These are phyloP conservation scores for Populus davidiana DNA, from an alignment of 345 rosid genomes.

Conservation along the genomic window DNA sequence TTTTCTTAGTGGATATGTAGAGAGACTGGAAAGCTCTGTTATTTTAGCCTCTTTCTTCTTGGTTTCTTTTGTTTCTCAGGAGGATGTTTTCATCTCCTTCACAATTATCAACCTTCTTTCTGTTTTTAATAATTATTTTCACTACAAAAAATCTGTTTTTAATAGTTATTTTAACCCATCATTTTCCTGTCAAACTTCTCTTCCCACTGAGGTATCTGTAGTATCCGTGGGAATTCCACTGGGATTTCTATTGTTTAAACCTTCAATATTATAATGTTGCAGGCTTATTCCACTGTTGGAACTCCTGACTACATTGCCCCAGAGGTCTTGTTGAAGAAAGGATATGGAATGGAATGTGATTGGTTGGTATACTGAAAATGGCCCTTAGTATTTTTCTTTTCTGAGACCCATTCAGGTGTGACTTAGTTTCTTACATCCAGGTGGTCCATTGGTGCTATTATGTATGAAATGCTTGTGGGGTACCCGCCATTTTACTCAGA, in stretches of 20 bases:
- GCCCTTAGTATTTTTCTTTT: background rate
- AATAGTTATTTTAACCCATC: background rate
- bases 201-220: background rate
- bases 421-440: slow-evolving; percentile 35
- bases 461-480: slow-evolving; percentile 99
- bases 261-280: slow-evolving; percentile 17
- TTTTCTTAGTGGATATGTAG: background rate
- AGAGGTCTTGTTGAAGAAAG: slow-evolving; percentile 37
- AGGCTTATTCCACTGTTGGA: slow-evolving; percentile 30
- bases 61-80: background rate
- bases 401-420: slow-evolving; percentile 6
- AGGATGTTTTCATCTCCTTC: background rate
- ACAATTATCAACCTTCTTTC: background rate
- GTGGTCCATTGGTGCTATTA: slow-evolving; percentile 99
- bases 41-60: background rate
- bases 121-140: background rate
- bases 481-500: slow-evolving; percentile 99
- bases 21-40: background rate
- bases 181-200: background rate
- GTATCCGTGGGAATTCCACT: background rate
- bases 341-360: slow-evolving; percentile 42
- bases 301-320: slow-evolving; percentile 39
- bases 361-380: slow-evolving; percentile 20
- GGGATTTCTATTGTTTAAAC: slow-evolving; percentile 12
- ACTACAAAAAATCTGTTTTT: background rate